These are phyloP conservation scores for Globisporangium carolinianum DNA, from an alignment of 352 stramenopile genomes.

Conservation along the genomic window DNA sequence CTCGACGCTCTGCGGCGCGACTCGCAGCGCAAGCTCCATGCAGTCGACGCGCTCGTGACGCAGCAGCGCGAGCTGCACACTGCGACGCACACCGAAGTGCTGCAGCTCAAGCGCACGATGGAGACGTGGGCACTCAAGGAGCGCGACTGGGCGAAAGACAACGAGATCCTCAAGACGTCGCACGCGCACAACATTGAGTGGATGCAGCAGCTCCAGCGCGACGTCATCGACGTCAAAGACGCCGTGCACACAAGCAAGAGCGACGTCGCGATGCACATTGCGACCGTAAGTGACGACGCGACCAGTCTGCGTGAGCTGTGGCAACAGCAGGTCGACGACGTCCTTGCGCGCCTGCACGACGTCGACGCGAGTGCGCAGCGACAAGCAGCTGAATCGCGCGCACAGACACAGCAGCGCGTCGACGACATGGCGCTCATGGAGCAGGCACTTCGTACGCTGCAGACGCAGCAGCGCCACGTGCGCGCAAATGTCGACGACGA, in stretches of 20 bases:
- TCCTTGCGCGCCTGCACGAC: constrained; percentile 49
- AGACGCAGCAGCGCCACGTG: constrained; percentile 59
- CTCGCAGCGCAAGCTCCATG: constrained; percentile 43
- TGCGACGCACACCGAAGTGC: constrained; percentile 53
- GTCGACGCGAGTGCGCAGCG: constrained; percentile 37
- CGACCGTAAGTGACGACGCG: constrained; percentile 55
- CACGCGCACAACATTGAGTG: constrained; percentile 79
- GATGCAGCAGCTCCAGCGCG: constrained; percentile 81
- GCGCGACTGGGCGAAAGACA: constrained; percentile 81
- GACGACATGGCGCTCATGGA: constrained; percentile 76
- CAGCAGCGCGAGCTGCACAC: constrained; percentile 55
- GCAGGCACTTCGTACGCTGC: constrained; percentile 52
- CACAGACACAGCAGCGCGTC: constrained; percentile 43
- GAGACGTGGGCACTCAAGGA: constrained; percentile 79
- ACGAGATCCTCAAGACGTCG: constrained; percentile 79
- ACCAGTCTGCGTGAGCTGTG: constrained; percentile 59
- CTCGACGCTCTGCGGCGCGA: constrained; percentile 66
- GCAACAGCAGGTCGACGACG: constrained; percentile 63
- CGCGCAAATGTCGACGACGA: constrained; percentile 49
- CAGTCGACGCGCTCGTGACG: constrained; percentile 53
- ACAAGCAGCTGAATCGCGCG: constrained; percentile 31
- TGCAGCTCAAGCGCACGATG: constrained; percentile 68
- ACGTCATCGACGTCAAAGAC: constrained; percentile 78
- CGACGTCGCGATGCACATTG: constrained; percentile 46
- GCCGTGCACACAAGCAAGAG: constrained; percentile 56